Conservation (phyloP, 2,329 filamentous ascomycete genomes). For the Epichloe coenophiala region DNA sequence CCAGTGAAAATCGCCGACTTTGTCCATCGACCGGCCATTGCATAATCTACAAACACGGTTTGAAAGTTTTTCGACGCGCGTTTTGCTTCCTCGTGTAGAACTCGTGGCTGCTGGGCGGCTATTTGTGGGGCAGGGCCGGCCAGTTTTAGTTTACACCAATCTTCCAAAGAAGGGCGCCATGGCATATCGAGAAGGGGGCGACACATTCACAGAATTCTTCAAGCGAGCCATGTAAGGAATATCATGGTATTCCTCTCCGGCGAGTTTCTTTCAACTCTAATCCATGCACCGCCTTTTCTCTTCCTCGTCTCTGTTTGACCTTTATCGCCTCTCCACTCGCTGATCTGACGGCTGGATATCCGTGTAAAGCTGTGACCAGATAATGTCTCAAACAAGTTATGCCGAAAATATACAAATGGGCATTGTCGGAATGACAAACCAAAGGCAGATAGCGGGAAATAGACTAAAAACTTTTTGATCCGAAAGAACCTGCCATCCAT, state of each 20-base stretch:
- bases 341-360: not conserved
- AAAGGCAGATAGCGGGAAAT: not conserved
- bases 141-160: no score
- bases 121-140: not conserved
- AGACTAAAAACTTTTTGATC: constrained; percentile 1
- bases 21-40: not conserved
- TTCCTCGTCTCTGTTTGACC: not conserved
- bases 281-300: not conserved
- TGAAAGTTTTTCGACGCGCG: not conserved
- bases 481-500: not conserved
- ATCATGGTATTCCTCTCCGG: not conserved
- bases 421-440: not conserved
- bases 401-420: constrained; percentile 1
- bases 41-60: not conserved
- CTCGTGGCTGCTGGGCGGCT: not conserved
- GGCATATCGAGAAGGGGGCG: no score
- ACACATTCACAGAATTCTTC: no score
- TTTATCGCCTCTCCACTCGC: not conserved
- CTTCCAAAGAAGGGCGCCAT: no score
- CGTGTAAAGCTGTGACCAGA: not conserved
- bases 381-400: not conserved
- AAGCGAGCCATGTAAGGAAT: not conserved
- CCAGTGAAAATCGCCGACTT: not conserved
- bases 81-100: not conserved
- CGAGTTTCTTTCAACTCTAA: not conserved